phyloP scores from a whole-genome alignment of 768 basidiomycete genomes.

The Kwoniella dejecticola region DNA sequence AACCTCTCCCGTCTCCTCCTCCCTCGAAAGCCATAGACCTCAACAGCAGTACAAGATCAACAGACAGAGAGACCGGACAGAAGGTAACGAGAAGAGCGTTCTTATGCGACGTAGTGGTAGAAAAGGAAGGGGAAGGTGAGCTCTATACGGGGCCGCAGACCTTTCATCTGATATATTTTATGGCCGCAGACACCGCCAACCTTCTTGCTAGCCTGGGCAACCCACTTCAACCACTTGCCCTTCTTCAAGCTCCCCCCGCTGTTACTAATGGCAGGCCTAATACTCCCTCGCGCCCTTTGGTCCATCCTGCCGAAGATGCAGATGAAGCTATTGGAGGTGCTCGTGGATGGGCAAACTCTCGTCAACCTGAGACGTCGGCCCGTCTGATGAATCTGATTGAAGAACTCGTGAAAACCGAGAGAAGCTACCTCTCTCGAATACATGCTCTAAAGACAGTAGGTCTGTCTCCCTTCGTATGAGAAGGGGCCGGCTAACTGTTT shows the following conservation, averaged over 20 bases:
- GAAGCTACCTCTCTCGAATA: conserved; percentile 81
- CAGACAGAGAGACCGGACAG: conserved; percentile 44
- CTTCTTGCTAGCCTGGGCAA: conserved; percentile 43
- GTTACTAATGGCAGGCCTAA: conserved; percentile 24
- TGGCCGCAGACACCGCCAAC: conserved; percentile 51
- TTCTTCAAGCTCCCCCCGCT: conserved; percentile 24
- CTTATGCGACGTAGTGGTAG: conserved; percentile 85
- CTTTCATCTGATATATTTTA: not conserved
- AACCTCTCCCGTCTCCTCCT: conserved; percentile 32
- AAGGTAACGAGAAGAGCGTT: conserved; percentile 76
- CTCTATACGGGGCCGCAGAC: not conserved
- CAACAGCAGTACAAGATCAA: conserved; percentile 46
- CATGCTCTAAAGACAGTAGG: conserved; percentile 70
- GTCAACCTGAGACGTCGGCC: conserved; percentile 35
- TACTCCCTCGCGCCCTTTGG: conserved; percentile 27
- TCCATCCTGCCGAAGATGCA: conserved; percentile 8
- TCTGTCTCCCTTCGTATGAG: not conserved
- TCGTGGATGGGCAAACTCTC: conserved; percentile 53
- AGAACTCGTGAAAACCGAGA: conserved; percentile 86
- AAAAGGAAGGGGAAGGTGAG: conserved; percentile 65
- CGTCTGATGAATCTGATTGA: conserved; percentile 70
- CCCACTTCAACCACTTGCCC: conserved; percentile 34
- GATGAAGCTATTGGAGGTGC: conserved; percentile 9
- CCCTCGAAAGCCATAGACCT: conserved; percentile 48
- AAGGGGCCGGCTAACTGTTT: too few relatives aligned